Evolutionary conservation across 2,329 filamentous ascomycete genomes (phyloP).

Genomic region (Cladosporium sp.): DNA sequence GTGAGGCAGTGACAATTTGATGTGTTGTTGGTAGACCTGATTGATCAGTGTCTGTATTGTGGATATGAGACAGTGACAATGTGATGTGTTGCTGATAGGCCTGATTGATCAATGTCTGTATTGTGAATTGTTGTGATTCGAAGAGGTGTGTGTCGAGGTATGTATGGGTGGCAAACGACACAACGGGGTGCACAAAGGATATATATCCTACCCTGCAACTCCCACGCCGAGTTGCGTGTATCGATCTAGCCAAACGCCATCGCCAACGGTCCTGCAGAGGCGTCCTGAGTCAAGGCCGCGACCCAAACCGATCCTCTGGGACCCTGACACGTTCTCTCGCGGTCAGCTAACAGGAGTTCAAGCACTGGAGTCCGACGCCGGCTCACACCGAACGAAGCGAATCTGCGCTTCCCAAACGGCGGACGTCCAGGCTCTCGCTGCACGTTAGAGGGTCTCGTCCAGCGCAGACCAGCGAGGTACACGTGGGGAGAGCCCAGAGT

Average conservation of each 20-base stretch:
- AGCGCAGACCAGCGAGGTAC: neutral
- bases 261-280: conserved; percentile 3
- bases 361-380: neutral
- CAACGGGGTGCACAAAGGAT: neutral
- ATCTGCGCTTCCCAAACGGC: neutral
- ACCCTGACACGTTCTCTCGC: neutral
- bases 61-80: neutral
- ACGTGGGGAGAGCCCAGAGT: neutral
- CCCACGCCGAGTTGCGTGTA: neutral
- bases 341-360: neutral
- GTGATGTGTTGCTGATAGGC: neutral
- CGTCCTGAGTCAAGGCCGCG: neutral
- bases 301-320: neutral
- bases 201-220: neutral
- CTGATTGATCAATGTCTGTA: neutral
- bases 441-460: neutral
- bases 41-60: neutral
- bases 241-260: conserved; percentile 2
- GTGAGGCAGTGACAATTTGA: neutral
- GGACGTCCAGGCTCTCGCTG: neutral
- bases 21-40: neutral
- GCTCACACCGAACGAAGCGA: neutral
- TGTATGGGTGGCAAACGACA: neutral
- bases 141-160: neutral
- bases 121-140: neutral